Evolutionary conservation across 2,329 filamentous ascomycete species (phyloP).

Genomic region (Pyrenophora tritici-repentis): DNA sequence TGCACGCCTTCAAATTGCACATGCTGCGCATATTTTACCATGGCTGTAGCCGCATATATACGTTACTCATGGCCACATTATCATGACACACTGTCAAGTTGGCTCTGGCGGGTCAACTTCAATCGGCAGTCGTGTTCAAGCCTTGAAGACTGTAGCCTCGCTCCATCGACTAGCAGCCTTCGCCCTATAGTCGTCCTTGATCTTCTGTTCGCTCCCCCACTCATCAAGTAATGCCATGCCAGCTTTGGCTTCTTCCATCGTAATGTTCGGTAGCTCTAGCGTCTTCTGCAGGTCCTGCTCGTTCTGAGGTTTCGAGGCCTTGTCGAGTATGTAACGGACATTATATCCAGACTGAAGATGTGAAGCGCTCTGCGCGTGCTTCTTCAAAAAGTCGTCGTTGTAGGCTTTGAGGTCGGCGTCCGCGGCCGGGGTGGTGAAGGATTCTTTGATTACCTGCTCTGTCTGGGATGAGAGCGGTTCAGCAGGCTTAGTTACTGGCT

Average conservation of each 20-base stretch:
- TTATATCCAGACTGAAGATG: conserved; percentile 69
- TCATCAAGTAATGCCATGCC: conserved; percentile 58
- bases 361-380: conserved; percentile 65
- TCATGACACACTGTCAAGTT: not conserved
- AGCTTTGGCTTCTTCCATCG: conserved; percentile 61
- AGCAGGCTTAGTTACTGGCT: conserved; percentile 42
- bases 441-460: conserved; percentile 69
- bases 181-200: conserved; percentile 56
- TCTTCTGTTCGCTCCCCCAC: conserved; percentile 56
- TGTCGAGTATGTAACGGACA: conserved; percentile 62
- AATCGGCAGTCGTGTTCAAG: conserved; percentile 6
- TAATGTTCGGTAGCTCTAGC: conserved; percentile 57
- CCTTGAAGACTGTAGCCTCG: conserved; percentile 45
- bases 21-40: conserved; percentile 5
- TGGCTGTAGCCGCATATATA: conserved; percentile 5
- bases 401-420: conserved; percentile 62
- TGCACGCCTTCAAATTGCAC: conserved; percentile 8
- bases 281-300: conserved; percentile 68
- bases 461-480: conserved; percentile 67
- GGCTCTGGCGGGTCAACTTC: too few species aligned
- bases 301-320: conserved; percentile 59
- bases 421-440: conserved; percentile 66
- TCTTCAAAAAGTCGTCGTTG: conserved; percentile 69
- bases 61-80: conserved; percentile 3
- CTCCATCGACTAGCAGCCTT: conserved; percentile 48